Evolutionary conservation across 345 rosid genomes (phyloP).

Genomic region (Pugionium cornutum): DNA sequence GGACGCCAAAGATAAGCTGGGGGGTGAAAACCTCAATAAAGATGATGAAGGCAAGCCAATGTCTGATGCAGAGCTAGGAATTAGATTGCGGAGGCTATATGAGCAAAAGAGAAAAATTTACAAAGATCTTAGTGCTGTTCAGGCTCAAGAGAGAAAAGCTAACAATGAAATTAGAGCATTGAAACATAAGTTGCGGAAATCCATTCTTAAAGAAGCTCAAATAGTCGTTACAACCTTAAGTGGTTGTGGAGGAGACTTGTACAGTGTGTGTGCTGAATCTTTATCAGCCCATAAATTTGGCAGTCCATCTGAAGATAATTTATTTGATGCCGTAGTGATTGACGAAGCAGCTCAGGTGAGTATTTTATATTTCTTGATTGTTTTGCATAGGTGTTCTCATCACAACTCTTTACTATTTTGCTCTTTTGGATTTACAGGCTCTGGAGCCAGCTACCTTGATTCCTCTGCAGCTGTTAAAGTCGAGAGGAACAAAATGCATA

Average conservation of each 20-base stretch:
- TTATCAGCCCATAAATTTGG: conserved; percentile 66
- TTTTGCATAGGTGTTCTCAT: conserved; percentile 31
- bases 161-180: conserved; percentile 65
- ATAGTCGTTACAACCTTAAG: conserved; percentile 89
- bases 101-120: conserved; percentile 81
- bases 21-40: conserved; percentile 45
- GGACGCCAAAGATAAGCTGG: conserved; percentile 46
- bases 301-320: conserved; percentile 69
- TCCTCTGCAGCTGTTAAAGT: conserved; percentile 91
- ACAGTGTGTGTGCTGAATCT: conserved; percentile 86
- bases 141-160: conserved; percentile 75
- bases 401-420: conserved; percentile 24
- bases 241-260: conserved; percentile 99
- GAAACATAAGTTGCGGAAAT: conserved; percentile 75
- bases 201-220: conserved; percentile 89
- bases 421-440: conserved; percentile 57
- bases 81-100: conserved; percentile 67
- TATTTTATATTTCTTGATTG: conserved; percentile 21
- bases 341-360: conserved; percentile 98
- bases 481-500: conserved; percentile 79
- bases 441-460: conserved; percentile 98
- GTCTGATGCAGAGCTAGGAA: conserved; percentile 67
- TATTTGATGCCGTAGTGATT: conserved; percentile 90
- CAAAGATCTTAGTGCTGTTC: conserved; percentile 79
- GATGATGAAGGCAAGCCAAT: conserved; percentile 55